A percentile compares a stretch with the other conserved stretches of the same genome.
phyloP scores from a whole-genome alignment of 148 eudicot genomes.

The Rhododendron mucronatum region DNA sequence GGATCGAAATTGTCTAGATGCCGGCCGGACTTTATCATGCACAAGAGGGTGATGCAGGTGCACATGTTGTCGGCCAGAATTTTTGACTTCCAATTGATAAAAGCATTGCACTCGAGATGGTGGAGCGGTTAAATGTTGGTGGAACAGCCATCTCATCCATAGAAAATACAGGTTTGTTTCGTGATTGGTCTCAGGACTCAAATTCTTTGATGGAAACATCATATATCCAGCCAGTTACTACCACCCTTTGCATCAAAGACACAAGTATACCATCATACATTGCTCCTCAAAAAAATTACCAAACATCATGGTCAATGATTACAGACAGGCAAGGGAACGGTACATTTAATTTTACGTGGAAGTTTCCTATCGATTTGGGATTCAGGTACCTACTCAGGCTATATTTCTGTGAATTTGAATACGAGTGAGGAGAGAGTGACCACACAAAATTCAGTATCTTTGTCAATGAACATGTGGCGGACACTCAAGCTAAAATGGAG shows the following conservation, averaged over 20 bases:
- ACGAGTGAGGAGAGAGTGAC: not conserved
- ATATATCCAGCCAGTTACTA: not conserved
- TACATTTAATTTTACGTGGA: slow-evolving; percentile 23
- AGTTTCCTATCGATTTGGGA: slow-evolving; percentile 28
- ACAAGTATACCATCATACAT: too few species aligned
- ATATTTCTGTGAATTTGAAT: slow-evolving; percentile 25
- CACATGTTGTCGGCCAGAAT: too few species aligned
- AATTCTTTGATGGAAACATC: not conserved
- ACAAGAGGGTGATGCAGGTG: too few species aligned
- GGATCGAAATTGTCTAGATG: too few species aligned
- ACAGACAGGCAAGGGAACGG: not conserved
- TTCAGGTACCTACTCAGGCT: slow-evolving; percentile 13
- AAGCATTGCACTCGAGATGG: too few species aligned
- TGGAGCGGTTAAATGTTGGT: slow-evolving; percentile 6
- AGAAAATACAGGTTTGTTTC: not conserved
- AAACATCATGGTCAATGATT: slow-evolving; percentile 13
- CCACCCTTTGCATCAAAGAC: not conserved
- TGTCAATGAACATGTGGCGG: slow-evolving; percentile 20
- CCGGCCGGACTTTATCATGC: too few species aligned
- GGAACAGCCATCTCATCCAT: not conserved
- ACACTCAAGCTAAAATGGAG: not conserved
- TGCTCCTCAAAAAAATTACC: not conserved
- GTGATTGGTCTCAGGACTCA: slow-evolving; percentile 18
- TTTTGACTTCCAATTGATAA: too few species aligned
- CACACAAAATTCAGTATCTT: slow-evolving; percentile 10